phyloP scores from a whole-genome alignment of 208 protist species.

The Leishmania major region DNA sequence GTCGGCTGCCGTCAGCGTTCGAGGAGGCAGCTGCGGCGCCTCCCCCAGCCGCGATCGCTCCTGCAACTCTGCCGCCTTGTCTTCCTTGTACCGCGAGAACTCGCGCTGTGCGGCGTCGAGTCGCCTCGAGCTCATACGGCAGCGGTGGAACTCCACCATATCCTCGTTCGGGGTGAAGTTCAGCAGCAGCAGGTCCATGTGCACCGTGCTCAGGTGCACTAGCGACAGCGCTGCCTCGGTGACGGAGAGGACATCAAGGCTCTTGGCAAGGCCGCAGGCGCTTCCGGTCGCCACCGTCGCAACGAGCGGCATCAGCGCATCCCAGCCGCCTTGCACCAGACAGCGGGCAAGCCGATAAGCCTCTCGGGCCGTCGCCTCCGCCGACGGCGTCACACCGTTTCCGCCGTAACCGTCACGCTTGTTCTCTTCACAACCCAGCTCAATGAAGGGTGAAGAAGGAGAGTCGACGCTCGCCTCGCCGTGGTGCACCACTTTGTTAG shows the following conservation, averaged over 20 bases:
- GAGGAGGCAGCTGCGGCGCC: neutral
- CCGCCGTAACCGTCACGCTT: neutral
- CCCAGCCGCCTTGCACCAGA: constrained; percentile 41
- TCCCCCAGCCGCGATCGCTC: constrained; percentile 14
- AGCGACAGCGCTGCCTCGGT: constrained; percentile 59
- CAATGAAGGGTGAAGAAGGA: neutral
- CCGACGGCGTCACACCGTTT: neutral
- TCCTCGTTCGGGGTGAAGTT: constrained; percentile 49
- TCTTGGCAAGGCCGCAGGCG: constrained; percentile 85
- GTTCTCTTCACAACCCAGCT: constrained; percentile 9
- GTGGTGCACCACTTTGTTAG: neutral
- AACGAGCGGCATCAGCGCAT: constrained; percentile 56
- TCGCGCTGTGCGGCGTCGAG: constrained; percentile 18
- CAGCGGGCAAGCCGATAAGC: constrained; percentile 9
- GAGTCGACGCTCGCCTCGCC: neutral
- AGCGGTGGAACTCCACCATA: constrained; percentile 33
- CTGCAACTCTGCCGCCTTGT: constrained; percentile 29
- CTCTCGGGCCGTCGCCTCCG: constrained; percentile 4
- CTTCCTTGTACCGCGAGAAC: constrained; percentile 32
- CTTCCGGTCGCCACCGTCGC: constrained; percentile 84
- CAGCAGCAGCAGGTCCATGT: constrained; percentile 72
- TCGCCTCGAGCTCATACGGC: constrained; percentile 15
- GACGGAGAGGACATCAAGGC: constrained; percentile 54
- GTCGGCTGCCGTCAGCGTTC: constrained; percentile 9
- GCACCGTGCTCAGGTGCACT: constrained; percentile 62